phyloP scores from a whole-genome alignment of 1,139 yeast species.

The Nematodospora anomalae region DNA sequence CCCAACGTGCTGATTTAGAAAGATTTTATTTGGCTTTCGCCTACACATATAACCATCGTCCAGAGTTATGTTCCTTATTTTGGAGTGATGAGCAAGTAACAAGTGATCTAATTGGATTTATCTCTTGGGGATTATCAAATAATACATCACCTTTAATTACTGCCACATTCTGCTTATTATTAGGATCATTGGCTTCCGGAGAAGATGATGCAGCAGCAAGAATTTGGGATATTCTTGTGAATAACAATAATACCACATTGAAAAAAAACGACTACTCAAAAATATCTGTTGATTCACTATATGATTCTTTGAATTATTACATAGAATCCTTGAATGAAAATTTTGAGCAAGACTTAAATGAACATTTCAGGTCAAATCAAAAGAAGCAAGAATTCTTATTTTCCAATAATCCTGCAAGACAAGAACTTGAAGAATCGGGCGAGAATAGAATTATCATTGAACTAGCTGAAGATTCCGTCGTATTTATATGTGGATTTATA shows the following conservation, averaged over 20 bases:
- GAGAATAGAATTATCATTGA: conserved; percentile 41
- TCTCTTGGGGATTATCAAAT: conserved; percentile 85
- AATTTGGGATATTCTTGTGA: conserved; percentile 43
- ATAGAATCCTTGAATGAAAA: conserved; percentile 49
- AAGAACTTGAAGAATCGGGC: conserved; percentile 18
- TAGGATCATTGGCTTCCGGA: conserved; percentile 74
- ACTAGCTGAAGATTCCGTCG: conserved; percentile 78
- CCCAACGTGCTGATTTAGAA: conserved; percentile 81
- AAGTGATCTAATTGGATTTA: conserved; percentile 61
- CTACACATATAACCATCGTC: conserved; percentile 64
- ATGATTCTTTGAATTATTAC: conserved; percentile 58
- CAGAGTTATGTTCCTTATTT: conserved; percentile 57
- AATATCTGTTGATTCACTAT: conserved; percentile 60
- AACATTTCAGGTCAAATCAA: conserved; percentile 31
- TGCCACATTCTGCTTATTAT: conserved; percentile 76
- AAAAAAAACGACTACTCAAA: conserved; percentile 45
- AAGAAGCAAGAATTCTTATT: conserved; percentile 41
- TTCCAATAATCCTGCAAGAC: conserved; percentile 20
- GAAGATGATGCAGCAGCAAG: conserved; percentile 46
- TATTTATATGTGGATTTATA: conserved; percentile 72
- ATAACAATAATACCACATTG: conserved; percentile 23
- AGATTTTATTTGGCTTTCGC: conserved; percentile 80
- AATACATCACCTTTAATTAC: conserved; percentile 78
- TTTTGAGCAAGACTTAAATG: conserved; percentile 37
- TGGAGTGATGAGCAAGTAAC: conserved; percentile 64